Evolutionary conservation across 768 basidiomycete genomes (phyloP), one percentile per base, ranked within the genome.

Genomic region (Lactifluus rugatus): DNA sequence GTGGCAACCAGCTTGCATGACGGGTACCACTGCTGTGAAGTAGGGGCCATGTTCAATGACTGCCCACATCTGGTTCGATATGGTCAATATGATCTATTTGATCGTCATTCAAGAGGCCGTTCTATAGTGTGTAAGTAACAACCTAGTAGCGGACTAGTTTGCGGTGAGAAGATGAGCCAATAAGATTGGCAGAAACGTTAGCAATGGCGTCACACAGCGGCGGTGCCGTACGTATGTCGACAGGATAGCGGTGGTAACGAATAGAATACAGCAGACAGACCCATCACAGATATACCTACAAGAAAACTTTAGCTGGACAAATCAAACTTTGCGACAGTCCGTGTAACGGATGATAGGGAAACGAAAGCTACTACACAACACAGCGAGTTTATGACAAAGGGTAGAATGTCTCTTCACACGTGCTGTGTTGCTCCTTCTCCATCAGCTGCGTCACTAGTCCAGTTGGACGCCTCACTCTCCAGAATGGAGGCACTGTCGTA

Each of bases 391-490:
- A 16, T 25, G 39, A 52, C 39, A 34, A 42, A n/a, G 51, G 23
- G 32, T 31, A 21, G 28, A 41, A 17, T 25, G 17, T 28, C 39
- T 3, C 26, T 37, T 45, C 28, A 34, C 10, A 28, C 2, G 28
- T 47, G 49, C 6, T 34, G 45, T 5, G 45, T 32, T 8, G 37
- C 28, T 44, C 49, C 45, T 32, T 51, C 48, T 17, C 49, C 54
- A 39, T 45, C 48, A 34, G 48, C 62, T 5, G 31, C 56, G 37
- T 56, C 58, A 49, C 52, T 53, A 10, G 32, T 44, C 62, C 48
- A 61, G 41, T 47, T 62, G 25, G 60, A 61, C 32, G 47, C 10
- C 19, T 62, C 63, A 21, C 63, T 64, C 14, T 23, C 61, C 6
- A 47, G 44, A 13, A 53, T 17, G 9, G 63, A 64, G 21, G 44